Conservation (phyloP, 768 basidiomycete species). For the Lentinus brumalis region DNA sequence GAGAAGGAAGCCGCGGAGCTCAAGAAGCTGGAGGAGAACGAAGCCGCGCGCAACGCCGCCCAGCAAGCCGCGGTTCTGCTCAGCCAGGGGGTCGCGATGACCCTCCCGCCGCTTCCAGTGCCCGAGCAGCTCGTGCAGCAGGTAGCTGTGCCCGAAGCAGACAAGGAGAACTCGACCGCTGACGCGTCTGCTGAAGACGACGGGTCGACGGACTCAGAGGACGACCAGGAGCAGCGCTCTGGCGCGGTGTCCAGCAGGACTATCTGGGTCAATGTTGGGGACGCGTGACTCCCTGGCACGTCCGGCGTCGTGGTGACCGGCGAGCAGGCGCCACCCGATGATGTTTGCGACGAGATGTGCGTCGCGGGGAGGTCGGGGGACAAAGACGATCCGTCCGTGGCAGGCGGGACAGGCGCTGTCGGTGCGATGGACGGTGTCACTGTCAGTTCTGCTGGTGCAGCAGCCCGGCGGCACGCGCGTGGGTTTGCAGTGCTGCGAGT, state of each 20-base stretch:
- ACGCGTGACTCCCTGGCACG: slow-evolving; percentile 20
- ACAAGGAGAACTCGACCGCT: slow-evolving; percentile 27
- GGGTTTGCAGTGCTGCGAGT: slow-evolving; percentile 24
- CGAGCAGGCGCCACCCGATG: neutral
- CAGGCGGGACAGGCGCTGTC: slow-evolving; percentile 3
- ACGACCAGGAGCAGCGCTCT: slow-evolving; percentile 26
- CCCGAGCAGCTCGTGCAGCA: slow-evolving; percentile 1
- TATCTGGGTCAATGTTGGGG: slow-evolving; percentile 17
- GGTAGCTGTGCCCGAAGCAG: slow-evolving; percentile 10
- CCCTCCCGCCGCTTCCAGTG: neutral
- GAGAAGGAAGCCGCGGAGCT: slow-evolving; percentile 62
- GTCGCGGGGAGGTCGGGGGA: neutral
- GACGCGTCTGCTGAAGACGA: slow-evolving; percentile 44
- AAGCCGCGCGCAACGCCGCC: slow-evolving; percentile 33
- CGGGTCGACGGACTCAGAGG: slow-evolving; percentile 38
- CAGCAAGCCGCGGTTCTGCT: slow-evolving; percentile 19
- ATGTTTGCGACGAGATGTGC: neutral
- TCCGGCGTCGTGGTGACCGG: slow-evolving; percentile 3
- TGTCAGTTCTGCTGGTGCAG: neutral
- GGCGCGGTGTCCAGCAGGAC: neutral
- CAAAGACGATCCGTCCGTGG: slow-evolving; percentile 7
- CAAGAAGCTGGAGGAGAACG: slow-evolving; percentile 67
- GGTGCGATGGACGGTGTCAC: neutral
- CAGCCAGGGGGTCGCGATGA: neutral
- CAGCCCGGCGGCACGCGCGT: slow-evolving; percentile 22